Conservation (phyloP, 2,329 filamentous ascomycete genomes). For the Pseudogymnoascus sp. region DNA sequence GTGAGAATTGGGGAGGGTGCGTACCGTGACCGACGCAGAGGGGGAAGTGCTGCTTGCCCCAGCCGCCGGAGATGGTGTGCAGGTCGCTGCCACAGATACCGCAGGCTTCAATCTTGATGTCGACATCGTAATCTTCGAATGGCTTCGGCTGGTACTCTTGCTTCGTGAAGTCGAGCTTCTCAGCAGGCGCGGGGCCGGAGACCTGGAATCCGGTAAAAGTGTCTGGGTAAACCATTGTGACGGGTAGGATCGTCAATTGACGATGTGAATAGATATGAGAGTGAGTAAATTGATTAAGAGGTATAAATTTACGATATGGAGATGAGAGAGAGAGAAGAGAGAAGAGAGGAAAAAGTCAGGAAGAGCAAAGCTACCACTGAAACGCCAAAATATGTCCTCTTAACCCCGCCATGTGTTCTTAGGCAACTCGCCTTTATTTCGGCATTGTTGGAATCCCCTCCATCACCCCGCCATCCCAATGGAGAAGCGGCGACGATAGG, state of each 20-base stretch:
- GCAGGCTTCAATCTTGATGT: conserved; percentile 78
- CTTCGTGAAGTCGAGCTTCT: conserved; percentile 25
- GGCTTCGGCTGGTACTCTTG: conserved; percentile 71
- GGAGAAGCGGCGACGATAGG: neutral
- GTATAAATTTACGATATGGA: neutral
- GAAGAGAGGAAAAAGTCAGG: neutral
- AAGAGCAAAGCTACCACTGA: neutral
- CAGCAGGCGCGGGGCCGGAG: conserved; percentile 26
- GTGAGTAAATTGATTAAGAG: neutral
- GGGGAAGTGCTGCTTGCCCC: conserved; percentile 44
- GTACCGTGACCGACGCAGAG: conserved; percentile 44
- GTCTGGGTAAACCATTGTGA: conserved; percentile 41
- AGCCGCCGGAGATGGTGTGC: conserved; percentile 59
- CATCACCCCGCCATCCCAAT: conserved; percentile 3
- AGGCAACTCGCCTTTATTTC: neutral
- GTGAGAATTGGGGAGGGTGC: neutral
- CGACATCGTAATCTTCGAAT: conserved; percentile 79
- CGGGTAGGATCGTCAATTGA: neutral
- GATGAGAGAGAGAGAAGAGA: neutral
- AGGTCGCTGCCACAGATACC: conserved; percentile 69
- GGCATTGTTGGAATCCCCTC: neutral
- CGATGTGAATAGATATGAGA: neutral
- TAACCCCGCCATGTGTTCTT: neutral
- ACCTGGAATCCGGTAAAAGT: conserved; percentile 57
- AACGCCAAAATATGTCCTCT: neutral